Percentiles rank a stretch among this genome's conserved stretches.
These are phyloP conservation scores for Boletus rufocinnamomeus DNA, from an alignment of 768 basidiomycete genomes.

Conservation along the genomic window DNA sequence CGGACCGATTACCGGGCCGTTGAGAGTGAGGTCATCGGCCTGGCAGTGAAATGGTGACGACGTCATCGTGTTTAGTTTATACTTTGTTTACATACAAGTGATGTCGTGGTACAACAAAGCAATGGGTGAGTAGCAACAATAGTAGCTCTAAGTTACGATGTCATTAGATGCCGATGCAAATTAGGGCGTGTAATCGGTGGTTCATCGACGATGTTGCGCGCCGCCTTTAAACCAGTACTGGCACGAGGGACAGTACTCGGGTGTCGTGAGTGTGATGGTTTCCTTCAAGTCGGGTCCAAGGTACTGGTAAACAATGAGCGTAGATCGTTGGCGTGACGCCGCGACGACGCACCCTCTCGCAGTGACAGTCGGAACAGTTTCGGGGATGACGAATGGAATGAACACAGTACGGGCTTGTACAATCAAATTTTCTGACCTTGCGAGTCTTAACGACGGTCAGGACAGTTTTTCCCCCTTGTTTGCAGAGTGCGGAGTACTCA, in stretches of 20 bases:
- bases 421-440: constrained; percentile 38
- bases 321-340: background rate
- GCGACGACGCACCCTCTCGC: constrained; percentile 43
- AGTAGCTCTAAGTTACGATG: constrained; percentile 34
- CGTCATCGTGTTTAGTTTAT: constrained; percentile 11
- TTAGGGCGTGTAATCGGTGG: constrained; percentile 7
- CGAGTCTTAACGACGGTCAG: constrained; percentile 33
- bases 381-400: constrained; percentile 42
- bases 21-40: constrained; percentile 78
- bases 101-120: constrained; percentile 26
- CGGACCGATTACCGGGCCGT: constrained; percentile 85
- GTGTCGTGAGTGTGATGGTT: constrained; percentile 50
- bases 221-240: constrained; percentile 58
- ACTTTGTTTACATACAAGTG: constrained; percentile 18
- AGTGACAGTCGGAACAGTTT: constrained; percentile 44
- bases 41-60: constrained; percentile 71
- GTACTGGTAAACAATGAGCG: constrained; percentile 41
- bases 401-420: constrained; percentile 39
- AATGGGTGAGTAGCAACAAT: constrained; percentile 18
- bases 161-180: constrained; percentile 25
- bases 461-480: background rate
- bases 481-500: constrained; percentile 42
- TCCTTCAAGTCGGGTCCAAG: constrained; percentile 71
- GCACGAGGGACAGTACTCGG: constrained; percentile 58
- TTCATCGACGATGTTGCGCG: constrained; percentile 40